Conservation (phyloP, 805 yeast genomes). For the Cyberlindnera sargentensis region DNA sequence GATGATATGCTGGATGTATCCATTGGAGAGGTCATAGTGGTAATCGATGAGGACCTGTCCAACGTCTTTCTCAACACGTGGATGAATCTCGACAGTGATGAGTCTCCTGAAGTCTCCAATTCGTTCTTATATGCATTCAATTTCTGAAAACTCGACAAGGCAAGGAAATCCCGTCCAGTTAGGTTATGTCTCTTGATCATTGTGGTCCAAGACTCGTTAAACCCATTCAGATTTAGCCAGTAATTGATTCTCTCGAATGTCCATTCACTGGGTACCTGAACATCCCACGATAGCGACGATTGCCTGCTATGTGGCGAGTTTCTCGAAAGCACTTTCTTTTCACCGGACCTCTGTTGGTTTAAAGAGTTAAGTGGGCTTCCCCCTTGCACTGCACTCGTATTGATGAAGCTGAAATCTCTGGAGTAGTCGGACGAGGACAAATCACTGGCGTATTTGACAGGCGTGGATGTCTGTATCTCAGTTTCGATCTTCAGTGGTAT, state of each 20-base stretch:
- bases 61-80: slow-evolving; percentile 42
- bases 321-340: slow-evolving; percentile 1
- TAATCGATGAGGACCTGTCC: slow-evolving; percentile 16
- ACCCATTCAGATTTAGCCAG: slow-evolving; percentile 66
- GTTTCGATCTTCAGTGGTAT: slow-evolving; percentile 11
- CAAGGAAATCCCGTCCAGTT: slow-evolving; percentile 56
- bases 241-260: slow-evolving; percentile 52
- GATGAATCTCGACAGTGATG: slow-evolving; percentile 52
- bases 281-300: slow-evolving; percentile 38
- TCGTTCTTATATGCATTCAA: slow-evolving; percentile 35
- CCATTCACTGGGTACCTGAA: slow-evolving; percentile 59
- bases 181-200: slow-evolving; percentile 53
- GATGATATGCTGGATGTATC: slow-evolving; percentile 16
- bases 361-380: slow-evolving; percentile 8
- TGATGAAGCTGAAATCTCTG: slow-evolving; percentile 21
- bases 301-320: slow-evolving; percentile 21
- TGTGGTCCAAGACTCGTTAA: slow-evolving; percentile 68
- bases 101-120: slow-evolving; percentile 38
- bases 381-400: slow-evolving; percentile 12
- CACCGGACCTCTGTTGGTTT: neutral
- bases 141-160: slow-evolving; percentile 60
- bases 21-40: slow-evolving; percentile 15
- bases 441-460: slow-evolving; percentile 2
- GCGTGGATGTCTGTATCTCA: slow-evolving; percentile 10
- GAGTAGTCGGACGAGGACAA: slow-evolving; percentile 3